A percentile compares a stretch with the other conserved stretches of the same genome.
Conservation (phyloP, 306 rosid species). For the Arachis hypogaea region DNA sequence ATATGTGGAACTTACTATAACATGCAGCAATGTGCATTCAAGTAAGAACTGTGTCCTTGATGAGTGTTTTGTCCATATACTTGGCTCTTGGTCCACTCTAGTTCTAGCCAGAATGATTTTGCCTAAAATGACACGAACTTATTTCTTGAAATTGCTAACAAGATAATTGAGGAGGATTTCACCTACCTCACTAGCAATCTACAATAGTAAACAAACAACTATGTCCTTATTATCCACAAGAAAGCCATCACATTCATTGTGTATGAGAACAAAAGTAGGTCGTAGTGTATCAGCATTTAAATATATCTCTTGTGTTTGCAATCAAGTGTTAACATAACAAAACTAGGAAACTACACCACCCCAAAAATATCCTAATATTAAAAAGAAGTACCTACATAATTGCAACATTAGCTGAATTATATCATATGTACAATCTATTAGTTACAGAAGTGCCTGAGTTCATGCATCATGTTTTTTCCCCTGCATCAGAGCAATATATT, state of each 20-base stretch:
- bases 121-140: too few relatives aligned
- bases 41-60: too few relatives aligned
- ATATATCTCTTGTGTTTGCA: not conserved
- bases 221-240: constrained; percentile 1
- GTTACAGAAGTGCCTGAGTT: constrained; percentile 25
- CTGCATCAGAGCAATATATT: not conserved
- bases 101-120: too few relatives aligned
- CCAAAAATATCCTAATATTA: constrained; percentile 31
- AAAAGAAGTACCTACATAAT: constrained; percentile 20
- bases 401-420: constrained; percentile 21
- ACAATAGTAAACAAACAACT: not conserved
- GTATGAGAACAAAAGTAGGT: not conserved
- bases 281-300: not conserved
- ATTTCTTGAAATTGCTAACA: too few relatives aligned
- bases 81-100: too few relatives aligned
- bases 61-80: too few relatives aligned
- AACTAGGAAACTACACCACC: constrained; percentile 18
- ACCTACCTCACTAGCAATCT: too few relatives aligned
- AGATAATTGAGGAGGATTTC: too few relatives aligned
- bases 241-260: not conserved
- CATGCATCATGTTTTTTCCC: not conserved
- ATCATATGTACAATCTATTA: constrained; percentile 59
- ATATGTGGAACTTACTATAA: too few relatives aligned
- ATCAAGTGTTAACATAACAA: constrained; percentile 17
- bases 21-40: too few relatives aligned